Evolutionary conservation across 306 rosid genomes (phyloP), one percentile per base, ranked within the genome.

Genomic region (Benincasa hispida): DNA sequence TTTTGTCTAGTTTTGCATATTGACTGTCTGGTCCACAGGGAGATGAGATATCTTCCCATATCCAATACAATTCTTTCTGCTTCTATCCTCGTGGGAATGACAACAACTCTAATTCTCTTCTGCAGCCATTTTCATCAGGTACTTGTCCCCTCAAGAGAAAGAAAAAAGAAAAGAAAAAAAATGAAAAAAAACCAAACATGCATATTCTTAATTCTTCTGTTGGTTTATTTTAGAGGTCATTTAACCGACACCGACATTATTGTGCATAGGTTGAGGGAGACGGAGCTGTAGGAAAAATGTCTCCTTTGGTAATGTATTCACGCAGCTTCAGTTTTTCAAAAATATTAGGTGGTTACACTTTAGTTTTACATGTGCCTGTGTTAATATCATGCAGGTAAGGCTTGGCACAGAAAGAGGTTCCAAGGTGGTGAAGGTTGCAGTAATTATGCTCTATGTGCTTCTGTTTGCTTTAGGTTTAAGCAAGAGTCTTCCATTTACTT

Each of bases 101-200:
- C 98, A 25, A 93, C 98, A 47, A 62, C 97, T 79, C 83, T 93
- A 39, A 91, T 93, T 84, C 93, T 93, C 55, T 91, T 93, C 51
- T 93, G 96, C 81, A 93, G 98, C 81, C 98, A 89, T 83, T 91
- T 93, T 83, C 98, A 93, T 84, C 97, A 93, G 93, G 97, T 86
- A 85, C 25, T 56, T 22, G 41, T 25, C 22, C 76, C 19, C 25
- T 14, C 11, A 21, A 24, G 15, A 4, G 1, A 57, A 57, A 24
- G 11, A 10, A 24, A 21, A 3, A 10, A 21, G 1, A 10, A 41
- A 3, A 9, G 11, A 11, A 34, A 19, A 30, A 34, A 4, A 34
- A n/a, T 2, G 27, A 58, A 13, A 59, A 65, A 21, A n/a, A n/a
- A n/a, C n/a, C 22, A 14, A 51, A 55, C 58, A 80, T 66, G 21